Evolutionary conservation across 2,329 filamentous ascomycete species (phyloP), one percentile per base, ranked within the genome.

Genomic region (Penicillium rolfsii): DNA sequence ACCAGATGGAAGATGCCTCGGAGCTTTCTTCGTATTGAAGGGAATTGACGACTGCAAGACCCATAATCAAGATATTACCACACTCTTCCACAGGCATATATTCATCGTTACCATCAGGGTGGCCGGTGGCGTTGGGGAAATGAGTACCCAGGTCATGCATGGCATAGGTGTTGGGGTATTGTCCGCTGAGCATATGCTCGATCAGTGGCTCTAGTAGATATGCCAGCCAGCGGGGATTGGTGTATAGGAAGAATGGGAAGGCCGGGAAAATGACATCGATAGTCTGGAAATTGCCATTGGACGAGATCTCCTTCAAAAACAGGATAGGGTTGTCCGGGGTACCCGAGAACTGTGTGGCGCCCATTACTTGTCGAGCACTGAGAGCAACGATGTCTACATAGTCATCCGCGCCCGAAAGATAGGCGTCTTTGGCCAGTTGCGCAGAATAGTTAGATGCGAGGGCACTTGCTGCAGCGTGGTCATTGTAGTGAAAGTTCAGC

Each of bases 181-280:
- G 89, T 1, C 90, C 90, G 71, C 89, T 92, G 26, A 91, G 78
- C 81, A 91, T 91, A 74, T 95, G 90, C 76, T 95, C 91, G 55
- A 95, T 83, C 26, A 94, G 80, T 5, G 91, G 91, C 73, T 94
- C 90, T 4, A 95, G 80, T 3, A 94, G 81, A 70, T 93, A 93
- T 1, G 87, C 89, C 59, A 93, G 80, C 90, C 91, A 94, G 60
- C 86, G 82, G 2, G 91, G 91, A 67, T 93, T 93, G 19, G 91
- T 93, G 72, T 94, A 95, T 22, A 94, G 75, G 80, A 94, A 94
- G 82, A 94, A 95, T 0, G 91, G 91, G 76, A 92, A 93, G 0
- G 91, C 85, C 0, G 91, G 91, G 79, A 93, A 95, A 68, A 96
- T 94, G 59, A 96, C 90, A 77, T 94, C 91, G 11, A 95, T 89